phyloP scores from a whole-genome alignment of 345 rosid genomes.

The Sonneratia alba region DNA sequence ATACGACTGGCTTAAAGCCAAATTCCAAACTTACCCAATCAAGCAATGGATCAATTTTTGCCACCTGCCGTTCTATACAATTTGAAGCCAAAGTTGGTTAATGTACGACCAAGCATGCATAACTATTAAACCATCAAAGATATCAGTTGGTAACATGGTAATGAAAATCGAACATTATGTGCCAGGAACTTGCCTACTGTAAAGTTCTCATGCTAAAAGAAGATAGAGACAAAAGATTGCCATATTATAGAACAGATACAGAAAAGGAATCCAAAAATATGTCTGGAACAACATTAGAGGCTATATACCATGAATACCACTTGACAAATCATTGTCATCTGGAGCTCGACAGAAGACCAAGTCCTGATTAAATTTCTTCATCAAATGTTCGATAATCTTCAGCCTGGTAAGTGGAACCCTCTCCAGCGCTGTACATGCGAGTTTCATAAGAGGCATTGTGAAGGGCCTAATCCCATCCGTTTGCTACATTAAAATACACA shows the following conservation, averaged over 20 bases:
- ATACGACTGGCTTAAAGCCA: slow-evolving; percentile 64
- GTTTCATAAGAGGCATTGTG: slow-evolving; percentile 94
- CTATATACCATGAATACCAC: slow-evolving; percentile 51
- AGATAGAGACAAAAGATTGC: background rate
- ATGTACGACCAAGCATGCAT: background rate
- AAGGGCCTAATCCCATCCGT: slow-evolving; percentile 96
- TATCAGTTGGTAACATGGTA: background rate
- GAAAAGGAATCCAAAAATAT: background rate
- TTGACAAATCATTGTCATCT: slow-evolving; percentile 49
- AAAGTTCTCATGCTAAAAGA: background rate
- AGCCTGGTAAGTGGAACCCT: slow-evolving; percentile 82
- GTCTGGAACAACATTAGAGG: background rate
- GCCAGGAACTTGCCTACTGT: background rate
- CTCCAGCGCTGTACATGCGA: slow-evolving; percentile 92
- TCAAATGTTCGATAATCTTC: slow-evolving; percentile 51
- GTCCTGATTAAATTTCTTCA: slow-evolving; percentile 68
- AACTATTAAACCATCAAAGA: background rate
- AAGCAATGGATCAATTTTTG: slow-evolving; percentile 81
- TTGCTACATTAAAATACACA: slow-evolving; percentile 36
- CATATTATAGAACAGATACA: background rate
- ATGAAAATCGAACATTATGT: background rate
- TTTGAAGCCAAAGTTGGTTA: background rate
- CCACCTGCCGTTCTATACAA: slow-evolving; percentile 59
- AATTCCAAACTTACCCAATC: slow-evolving; percentile 79
- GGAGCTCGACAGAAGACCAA: slow-evolving; percentile 83